These are phyloP conservation scores for Aspergillus fumigatiaffinis DNA, from an alignment of 2,329 filamentous ascomycete genomes.

Conservation along the genomic window DNA sequence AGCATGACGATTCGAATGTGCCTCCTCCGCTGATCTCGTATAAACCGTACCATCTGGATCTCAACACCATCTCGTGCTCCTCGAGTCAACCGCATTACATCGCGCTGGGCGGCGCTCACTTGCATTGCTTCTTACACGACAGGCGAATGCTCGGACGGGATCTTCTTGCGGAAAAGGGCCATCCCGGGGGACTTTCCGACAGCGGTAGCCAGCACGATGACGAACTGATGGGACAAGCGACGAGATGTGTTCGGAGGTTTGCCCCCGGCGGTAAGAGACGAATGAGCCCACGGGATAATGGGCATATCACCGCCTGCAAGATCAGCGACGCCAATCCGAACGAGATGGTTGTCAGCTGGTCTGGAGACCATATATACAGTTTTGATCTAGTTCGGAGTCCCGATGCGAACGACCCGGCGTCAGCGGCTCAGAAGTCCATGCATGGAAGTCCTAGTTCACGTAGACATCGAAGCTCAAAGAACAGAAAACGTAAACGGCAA, in stretches of 20 bases:
- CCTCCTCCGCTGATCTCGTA: constrained; percentile 65
- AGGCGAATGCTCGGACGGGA: constrained; percentile 64
- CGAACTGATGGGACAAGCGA: constrained; percentile 56
- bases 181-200: constrained; percentile 37
- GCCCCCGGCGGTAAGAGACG: constrained; percentile 57
- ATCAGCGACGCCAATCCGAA: constrained; percentile 66
- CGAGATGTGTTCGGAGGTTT: constrained; percentile 63
- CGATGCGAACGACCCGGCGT: constrained; percentile 47
- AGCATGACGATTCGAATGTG: constrained; percentile 48
- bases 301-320: constrained; percentile 67
- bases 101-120: constrained; percentile 63
- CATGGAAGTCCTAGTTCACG: constrained; percentile 24
- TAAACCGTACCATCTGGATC: constrained; percentile 58
- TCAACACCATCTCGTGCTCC: constrained; percentile 67
- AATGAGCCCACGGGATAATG: constrained; percentile 47
- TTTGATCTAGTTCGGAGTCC: constrained; percentile 61
- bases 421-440: constrained; percentile 21
- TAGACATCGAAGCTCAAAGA: constrained; percentile 33
- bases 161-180: constrained; percentile 50
- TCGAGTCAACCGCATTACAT: constrained; percentile 66
- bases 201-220: constrained; percentile 47
- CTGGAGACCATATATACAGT: constrained; percentile 62
- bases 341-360: constrained; percentile 66
- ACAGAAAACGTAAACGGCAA: constrained; percentile 56
- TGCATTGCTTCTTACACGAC: constrained; percentile 67